Evolutionary conservation across 2,329 filamentous ascomycete species (phyloP).

Genomic region (Exophiala sp.): DNA sequence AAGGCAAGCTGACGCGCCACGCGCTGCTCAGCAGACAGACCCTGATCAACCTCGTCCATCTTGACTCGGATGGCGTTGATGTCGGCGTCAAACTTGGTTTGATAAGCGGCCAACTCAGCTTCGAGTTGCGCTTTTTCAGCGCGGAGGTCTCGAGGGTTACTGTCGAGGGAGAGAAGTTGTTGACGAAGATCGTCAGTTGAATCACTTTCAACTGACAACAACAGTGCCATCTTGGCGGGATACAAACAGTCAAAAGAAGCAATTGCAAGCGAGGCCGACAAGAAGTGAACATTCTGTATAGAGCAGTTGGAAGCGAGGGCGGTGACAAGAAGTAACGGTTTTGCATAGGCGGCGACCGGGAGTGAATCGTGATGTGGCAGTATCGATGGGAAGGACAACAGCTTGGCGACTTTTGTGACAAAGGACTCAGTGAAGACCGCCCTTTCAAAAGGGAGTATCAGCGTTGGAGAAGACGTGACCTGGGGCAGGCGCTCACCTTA

Average conservation of each 20-base stretch:
- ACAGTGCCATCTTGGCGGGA: background rate
- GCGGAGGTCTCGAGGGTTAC: background rate
- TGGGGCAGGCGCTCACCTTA: no score
- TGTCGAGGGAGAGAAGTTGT: slow-evolving; percentile 2
- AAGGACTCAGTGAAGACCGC: no score
- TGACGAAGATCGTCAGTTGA: slow-evolving; percentile 7
- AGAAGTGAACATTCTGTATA: background rate
- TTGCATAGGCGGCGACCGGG: no score
- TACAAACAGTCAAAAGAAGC: background rate
- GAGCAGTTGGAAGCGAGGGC: no score
- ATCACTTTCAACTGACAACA: background rate
- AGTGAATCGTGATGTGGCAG: no score
- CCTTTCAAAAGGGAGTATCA: no score
- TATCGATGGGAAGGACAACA: no score
- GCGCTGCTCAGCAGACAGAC: slow-evolving; percentile 5
- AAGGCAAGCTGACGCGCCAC: slow-evolving; percentile 8
- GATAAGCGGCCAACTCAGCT: background rate
- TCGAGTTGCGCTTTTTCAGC: slow-evolving; percentile 4
- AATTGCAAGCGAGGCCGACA: no score
- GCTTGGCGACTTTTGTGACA: no score
- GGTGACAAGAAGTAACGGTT: no score
- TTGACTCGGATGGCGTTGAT: slow-evolving; percentile 8
- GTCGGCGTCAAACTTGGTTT: slow-evolving; percentile 7
- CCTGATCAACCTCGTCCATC: slow-evolving; percentile 9
- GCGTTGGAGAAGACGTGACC: no score